phyloP scores from a whole-genome alignment of 495 filamentous ascomycete genomes.

The Letharia columbiana region DNA sequence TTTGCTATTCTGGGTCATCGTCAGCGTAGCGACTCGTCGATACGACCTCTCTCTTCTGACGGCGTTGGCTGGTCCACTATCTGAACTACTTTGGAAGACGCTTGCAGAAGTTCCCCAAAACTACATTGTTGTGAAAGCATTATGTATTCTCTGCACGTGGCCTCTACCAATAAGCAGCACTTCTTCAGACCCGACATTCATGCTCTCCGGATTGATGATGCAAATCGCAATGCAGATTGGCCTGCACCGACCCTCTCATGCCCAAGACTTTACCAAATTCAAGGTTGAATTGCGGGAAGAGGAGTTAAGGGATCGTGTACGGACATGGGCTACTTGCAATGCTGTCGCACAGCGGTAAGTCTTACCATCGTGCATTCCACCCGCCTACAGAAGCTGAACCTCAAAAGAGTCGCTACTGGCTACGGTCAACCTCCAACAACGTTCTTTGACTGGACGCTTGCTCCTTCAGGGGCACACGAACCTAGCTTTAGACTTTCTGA shows the following conservation, averaged over 20 bases:
- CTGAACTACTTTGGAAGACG: conserved; percentile 70
- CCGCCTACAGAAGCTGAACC: conserved; percentile 22
- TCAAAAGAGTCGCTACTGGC: conserved; percentile 67
- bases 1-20: conserved; percentile 80
- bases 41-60: conserved; percentile 63
- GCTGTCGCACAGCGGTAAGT: conserved; percentile 74
- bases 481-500: conserved; percentile 57
- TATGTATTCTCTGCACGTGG: conserved; percentile 86
- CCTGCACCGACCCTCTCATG: conserved; percentile 80
- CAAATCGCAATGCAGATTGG: conserved; percentile 87
- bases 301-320: conserved; percentile 74
- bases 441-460: conserved; percentile 78
- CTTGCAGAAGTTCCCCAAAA: conserved; percentile 74
- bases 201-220: conserved; percentile 85
- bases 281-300: conserved; percentile 75
- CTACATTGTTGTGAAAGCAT: conserved; percentile 84
- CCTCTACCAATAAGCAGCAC: conserved; percentile 82
- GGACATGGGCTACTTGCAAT: conserved; percentile 88
- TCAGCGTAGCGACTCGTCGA: conserved; percentile 71
- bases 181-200: conserved; percentile 80
- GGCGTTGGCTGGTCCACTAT: conserved; percentile 61
- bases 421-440: conserved; percentile 87
- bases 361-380: not conserved
- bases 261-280: conserved; percentile 81
- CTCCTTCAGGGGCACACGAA: conserved; percentile 52